Percentiles rank a stretch among this genome's conserved stretches.
phyloP scores from a whole-genome alignment of 257 asterid species.

The Solanum ahanhuiri region DNA sequence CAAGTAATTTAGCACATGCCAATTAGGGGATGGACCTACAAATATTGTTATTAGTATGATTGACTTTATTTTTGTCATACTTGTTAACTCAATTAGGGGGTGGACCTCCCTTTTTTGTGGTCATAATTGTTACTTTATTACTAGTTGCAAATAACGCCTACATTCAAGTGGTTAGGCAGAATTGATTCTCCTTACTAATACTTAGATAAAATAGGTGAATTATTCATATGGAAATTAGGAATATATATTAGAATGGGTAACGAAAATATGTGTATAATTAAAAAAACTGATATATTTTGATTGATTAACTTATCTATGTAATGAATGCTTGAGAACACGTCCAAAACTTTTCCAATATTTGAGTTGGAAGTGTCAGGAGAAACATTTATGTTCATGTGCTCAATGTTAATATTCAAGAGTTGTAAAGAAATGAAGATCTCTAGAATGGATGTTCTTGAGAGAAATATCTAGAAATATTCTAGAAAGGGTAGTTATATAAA shows the following conservation, averaged over 20 bases:
- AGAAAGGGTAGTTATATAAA: not conserved
- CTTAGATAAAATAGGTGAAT: not conserved
- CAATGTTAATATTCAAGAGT: not conserved
- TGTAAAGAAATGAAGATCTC: too few species aligned
- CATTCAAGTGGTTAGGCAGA: not conserved
- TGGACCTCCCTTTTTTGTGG: not conserved
- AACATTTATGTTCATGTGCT: not conserved
- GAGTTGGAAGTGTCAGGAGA: not conserved
- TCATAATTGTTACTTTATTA: not conserved
- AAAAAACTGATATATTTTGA: too few species aligned
- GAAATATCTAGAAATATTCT: not conserved
- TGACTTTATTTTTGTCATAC: not conserved
- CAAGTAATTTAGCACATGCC: not conserved
- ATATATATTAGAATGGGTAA: not conserved
- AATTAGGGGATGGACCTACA: too few species aligned
- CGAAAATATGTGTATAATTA: not conserved
- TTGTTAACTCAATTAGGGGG: not conserved
- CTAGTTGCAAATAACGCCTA: not conserved
- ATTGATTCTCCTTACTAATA: not conserved
- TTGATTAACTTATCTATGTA: not conserved
- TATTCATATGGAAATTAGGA: not conserved
- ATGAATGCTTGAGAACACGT: not conserved
- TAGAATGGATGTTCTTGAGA: not conserved
- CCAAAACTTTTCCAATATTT: not conserved
- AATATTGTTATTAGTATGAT: too few species aligned